phyloP scores from a whole-genome alignment of 2,329 filamentous ascomycete species.

The Tolypocladium pustulatum region DNA sequence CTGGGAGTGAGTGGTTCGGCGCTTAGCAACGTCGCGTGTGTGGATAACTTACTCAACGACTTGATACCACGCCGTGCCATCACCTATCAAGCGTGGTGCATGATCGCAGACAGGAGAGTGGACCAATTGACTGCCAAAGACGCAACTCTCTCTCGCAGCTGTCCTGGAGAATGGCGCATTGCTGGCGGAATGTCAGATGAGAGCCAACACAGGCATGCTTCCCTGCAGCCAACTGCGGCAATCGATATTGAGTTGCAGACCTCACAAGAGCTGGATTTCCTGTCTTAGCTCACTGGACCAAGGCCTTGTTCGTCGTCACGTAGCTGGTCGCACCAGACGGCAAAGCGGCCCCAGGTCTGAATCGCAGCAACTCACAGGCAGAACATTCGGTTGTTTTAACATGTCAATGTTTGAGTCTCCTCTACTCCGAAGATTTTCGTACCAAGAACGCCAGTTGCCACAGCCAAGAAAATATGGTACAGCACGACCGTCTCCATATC shows the following conservation, averaged over 20 bases:
- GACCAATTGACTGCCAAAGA: neutral
- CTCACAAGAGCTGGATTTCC: neutral
- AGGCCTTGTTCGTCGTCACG: neutral
- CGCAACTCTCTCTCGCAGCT: too few species aligned
- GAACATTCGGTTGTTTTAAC: neutral
- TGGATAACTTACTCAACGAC: neutral
- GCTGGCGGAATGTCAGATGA: neutral
- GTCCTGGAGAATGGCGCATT: too few species aligned
- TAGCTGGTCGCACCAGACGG: neutral
- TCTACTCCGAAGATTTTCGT: conserved; percentile 6
- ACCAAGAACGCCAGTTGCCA: conserved; percentile 12
- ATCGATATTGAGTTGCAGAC: neutral
- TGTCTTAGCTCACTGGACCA: neutral
- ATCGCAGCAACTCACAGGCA: neutral
- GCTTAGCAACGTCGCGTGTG: neutral
- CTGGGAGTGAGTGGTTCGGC: neutral
- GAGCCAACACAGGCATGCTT: neutral
- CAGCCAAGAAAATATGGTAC: conserved; percentile 10
- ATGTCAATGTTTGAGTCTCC: neutral
- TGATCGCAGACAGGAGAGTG: neutral
- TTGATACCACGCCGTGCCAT: neutral
- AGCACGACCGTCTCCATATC: conserved; percentile 10
- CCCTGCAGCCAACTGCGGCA: neutral
- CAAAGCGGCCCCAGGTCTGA: neutral
- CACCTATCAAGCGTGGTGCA: neutral